Evolutionary conservation across 352 stramenopile genomes (phyloP).

Genomic region (Phytophthora niederhauseri): DNA sequence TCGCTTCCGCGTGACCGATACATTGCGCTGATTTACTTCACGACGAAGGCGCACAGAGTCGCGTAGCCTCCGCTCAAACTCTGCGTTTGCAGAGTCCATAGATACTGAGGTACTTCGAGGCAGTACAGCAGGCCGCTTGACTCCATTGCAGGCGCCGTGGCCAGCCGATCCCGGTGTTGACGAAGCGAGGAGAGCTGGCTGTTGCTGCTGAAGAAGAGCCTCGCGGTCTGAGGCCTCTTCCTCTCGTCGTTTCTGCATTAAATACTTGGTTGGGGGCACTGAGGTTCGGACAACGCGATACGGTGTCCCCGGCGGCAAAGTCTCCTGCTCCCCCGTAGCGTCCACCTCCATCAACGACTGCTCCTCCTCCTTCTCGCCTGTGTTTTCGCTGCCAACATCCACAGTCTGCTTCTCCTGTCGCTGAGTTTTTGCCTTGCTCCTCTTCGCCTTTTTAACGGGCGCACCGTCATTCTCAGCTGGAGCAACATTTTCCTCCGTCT

Average conservation of each 20-base stretch:
- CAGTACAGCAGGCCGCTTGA: conserved; percentile 14
- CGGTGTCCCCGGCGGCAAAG: conserved; percentile 2
- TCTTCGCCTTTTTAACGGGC: conserved; percentile 28
- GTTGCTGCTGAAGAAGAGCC: conserved; percentile 20
- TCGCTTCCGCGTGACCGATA: conserved; percentile 62
- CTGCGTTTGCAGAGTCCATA: conserved; percentile 33
- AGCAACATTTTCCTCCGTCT: conserved; percentile 12
- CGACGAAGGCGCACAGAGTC: conserved; percentile 52
- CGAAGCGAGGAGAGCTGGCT: conserved; percentile 18
- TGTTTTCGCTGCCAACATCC: not conserved
- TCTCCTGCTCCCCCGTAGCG: conserved; percentile 10
- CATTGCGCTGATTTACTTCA: conserved; percentile 44
- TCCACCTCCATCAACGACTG: not conserved
- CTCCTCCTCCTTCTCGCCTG: not conserved
- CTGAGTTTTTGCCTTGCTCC: conserved; percentile 13
- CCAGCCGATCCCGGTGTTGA: conserved; percentile 14
- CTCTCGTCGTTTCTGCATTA: conserved; percentile 44
- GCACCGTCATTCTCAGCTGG: conserved; percentile 7
- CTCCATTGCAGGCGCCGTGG: conserved; percentile 19
- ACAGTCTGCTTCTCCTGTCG: conserved; percentile 1
- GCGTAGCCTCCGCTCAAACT: conserved; percentile 60
- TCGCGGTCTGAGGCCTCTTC: conserved; percentile 35
- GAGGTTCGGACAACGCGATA: conserved; percentile 48
- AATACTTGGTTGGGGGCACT: conserved; percentile 53
- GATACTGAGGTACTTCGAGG: conserved; percentile 20